phyloP scores from a whole-genome alignment of 179 eudicot genomes.

The Gypsophila paniculata region DNA sequence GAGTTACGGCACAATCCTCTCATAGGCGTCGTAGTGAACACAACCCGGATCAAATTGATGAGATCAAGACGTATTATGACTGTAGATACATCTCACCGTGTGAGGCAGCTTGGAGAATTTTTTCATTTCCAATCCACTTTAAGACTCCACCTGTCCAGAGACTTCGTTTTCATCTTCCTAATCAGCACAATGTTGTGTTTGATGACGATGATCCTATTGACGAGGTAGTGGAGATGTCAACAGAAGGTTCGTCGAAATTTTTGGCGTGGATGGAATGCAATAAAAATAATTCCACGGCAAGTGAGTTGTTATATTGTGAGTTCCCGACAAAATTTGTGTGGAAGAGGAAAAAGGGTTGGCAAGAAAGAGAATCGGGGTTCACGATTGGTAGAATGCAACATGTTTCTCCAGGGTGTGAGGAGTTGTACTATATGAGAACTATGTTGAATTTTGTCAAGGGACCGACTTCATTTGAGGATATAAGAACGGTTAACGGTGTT shows the following conservation, averaged over 20 bases:
- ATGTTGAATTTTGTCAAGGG: constrained; percentile 10
- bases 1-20: not conserved
- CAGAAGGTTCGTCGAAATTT: not conserved
- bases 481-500: not conserved
- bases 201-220: not conserved
- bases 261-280: constrained; percentile 21
- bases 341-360: not conserved
- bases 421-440: not conserved
- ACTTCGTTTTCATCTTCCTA: not conserved
- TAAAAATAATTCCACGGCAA: not conserved
- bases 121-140: not conserved
- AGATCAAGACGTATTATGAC: not conserved
- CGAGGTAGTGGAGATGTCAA: not conserved
- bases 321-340: constrained; percentile 5
- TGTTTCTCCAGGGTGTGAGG: not conserved
- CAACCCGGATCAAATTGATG: not conserved
- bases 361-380: not conserved
- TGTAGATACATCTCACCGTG: not conserved
- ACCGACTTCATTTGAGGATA: not conserved
- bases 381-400: not conserved
- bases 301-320: not conserved
- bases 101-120: constrained; percentile 1
- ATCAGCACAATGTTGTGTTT: not conserved
- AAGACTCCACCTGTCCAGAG: not conserved
- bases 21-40: not conserved